Base-by-base conservation (phyloP, 2,329 filamentous ascomycete genomes). In the Mycosphaerelloides madeirae region DNA sequence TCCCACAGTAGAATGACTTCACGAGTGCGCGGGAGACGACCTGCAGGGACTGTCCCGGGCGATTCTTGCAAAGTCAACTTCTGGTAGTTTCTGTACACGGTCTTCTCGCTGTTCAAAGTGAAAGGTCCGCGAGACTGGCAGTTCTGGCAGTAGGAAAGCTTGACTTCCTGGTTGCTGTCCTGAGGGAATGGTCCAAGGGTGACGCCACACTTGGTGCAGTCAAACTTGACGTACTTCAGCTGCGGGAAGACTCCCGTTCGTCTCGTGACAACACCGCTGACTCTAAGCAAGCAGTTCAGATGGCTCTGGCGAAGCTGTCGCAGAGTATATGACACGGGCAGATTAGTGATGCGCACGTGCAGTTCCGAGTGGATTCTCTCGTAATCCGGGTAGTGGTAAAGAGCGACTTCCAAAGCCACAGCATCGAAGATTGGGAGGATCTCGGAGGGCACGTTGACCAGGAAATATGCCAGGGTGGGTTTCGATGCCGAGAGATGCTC, bases 11-110 rank as follows among this genome's bases (percentile, higher is more conserved):
- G 79, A 52, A 98, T 89, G 29, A 98, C 91, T 64, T 98, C 93
- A 41, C 93, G 81, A 62, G 93, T 87, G 43, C 94, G 85, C 3
- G 93, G 93, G 36, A 98, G 78, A 67, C 93, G 90, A 60, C 93
- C 93, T 29, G 94, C 90, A 3, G 93, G 94, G 3, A 98, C 93
- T 6, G 93, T 97, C 43, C 93, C 94, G 3, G 93, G 93, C 0
- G 94, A 95, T 67, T 98, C 93, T 63, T 98, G 93, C 11, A 98
- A 78, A 0, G 93, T 98, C 58, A 98, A 75, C 65, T 96, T 98
- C 67, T 98, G 93, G 69, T 96, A 98, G 68, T 98, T 98, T 52
- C 93, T 85, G 71, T 98, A 98, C 13, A 98, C 86, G 0, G 93
- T 98, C 75, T 95, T 94, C 65, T 97, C 93, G 3, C 89, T 93